These are phyloP conservation scores for Colletotrichum sp. DNA, from an alignment of 2,329 filamentous ascomycete species.

Conservation along the genomic window DNA sequence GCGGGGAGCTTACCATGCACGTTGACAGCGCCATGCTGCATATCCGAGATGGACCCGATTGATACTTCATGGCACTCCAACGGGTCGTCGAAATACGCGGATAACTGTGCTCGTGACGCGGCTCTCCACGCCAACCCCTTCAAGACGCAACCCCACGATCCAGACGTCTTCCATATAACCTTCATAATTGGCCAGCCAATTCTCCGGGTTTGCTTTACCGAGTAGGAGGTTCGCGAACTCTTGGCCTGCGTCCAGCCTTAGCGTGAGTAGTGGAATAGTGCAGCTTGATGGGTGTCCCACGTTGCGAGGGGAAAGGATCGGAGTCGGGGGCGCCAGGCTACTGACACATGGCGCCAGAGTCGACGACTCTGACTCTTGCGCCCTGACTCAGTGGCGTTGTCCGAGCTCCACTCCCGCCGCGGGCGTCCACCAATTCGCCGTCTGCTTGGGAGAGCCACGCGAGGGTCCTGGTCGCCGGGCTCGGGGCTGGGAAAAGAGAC, in stretches of 20 bases:
- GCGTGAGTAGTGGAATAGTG: neutral
- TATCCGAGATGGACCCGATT: neutral
- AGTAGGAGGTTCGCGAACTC: neutral
- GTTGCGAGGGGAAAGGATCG: neutral
- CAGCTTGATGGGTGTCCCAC: neutral
- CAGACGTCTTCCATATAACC: neutral
- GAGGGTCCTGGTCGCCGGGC: neutral
- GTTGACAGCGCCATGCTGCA: neutral
- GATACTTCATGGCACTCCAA: neutral
- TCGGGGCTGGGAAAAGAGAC: neutral
- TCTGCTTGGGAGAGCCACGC: neutral
- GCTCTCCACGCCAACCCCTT: neutral
- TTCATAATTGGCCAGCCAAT: neutral
- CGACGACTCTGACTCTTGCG: slow-evolving; percentile 5
- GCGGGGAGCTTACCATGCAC: neutral
- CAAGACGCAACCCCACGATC: neutral
- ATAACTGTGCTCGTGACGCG: neutral
- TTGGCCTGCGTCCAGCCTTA: neutral
- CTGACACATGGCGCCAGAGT: slow-evolving; percentile 5
- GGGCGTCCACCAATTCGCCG: neutral
- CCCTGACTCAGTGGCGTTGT: slow-evolving; percentile 5
- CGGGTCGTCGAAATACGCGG: neutral
- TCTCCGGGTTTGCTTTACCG: neutral
- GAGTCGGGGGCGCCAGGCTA: neutral
- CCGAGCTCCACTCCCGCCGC: neutral